Percentiles rank a stretch among this genome's conserved stretches.
These are phyloP conservation scores for Graphilbum ipis-grandicollis DNA, from an alignment of 2,329 filamentous ascomycete genomes.

Conservation along the genomic window DNA sequence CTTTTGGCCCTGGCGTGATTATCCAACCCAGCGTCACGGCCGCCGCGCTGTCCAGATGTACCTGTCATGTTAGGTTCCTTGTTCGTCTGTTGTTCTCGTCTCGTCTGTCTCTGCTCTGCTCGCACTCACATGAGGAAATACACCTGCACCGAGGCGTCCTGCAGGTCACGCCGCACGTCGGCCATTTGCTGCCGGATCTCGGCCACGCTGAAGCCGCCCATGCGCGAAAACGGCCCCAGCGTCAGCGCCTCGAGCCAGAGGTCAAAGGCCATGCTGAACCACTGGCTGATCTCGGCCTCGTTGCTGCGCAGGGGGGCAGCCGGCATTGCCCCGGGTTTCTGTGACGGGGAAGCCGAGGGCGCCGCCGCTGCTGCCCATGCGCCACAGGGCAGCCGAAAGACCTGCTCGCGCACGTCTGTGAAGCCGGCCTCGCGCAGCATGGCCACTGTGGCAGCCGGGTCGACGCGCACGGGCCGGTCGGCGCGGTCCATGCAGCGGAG, in stretches of 20 bases:
- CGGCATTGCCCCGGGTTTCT: constrained; percentile 49
- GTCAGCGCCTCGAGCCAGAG: constrained; percentile 58
- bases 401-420: constrained; percentile 56
- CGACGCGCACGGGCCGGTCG: constrained; percentile 46
- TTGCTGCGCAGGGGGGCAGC: not conserved
- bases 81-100: too few species aligned
- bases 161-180: constrained; percentile 50
- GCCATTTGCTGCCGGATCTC: constrained; percentile 45
- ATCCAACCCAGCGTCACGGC: too few species aligned
- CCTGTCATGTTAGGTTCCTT: constrained; percentile 7
- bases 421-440: constrained; percentile 58
- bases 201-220: constrained; percentile 40
- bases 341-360: constrained; percentile 14
- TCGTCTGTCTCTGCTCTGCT: too few species aligned
- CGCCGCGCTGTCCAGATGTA: constrained; percentile 18
- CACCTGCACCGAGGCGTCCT: constrained; percentile 33
- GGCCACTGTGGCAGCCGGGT: constrained; percentile 31
- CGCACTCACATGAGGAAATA: constrained; percentile 70
- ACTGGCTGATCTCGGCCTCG: constrained; percentile 49
- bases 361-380: constrained; percentile 35
- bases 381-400: constrained; percentile 55
- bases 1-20: too few species aligned
- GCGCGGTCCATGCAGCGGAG: constrained; percentile 34
- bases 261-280: constrained; percentile 67
- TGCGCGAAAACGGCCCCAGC: constrained; percentile 53